Evolutionary conservation across 2,329 filamentous ascomycete genomes (phyloP).

Genomic region (Ceratocystis variospora): DNA sequence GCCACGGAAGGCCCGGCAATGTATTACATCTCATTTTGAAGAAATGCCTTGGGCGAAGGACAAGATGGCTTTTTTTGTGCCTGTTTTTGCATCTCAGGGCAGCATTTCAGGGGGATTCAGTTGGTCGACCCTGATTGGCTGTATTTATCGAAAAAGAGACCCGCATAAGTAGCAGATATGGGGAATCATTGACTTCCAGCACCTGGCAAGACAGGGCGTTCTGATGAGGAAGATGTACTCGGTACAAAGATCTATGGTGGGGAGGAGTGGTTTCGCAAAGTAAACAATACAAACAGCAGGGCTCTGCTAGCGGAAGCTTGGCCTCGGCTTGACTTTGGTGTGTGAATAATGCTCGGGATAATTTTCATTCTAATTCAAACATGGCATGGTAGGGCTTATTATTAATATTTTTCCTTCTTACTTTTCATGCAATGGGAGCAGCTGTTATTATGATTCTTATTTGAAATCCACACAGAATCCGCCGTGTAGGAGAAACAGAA

Average conservation of each 20-base stretch:
- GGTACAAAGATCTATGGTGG: too few relatives aligned
- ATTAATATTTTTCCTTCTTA: not conserved
- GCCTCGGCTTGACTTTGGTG: not conserved
- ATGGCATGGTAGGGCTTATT: too few relatives aligned
- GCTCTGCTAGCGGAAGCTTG: not conserved
- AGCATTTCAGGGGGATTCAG: constrained; percentile 4
- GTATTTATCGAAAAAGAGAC: not conserved
- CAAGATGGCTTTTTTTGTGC: not conserved
- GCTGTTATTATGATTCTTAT: not conserved
- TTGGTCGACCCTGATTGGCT: not conserved
- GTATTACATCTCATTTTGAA: not conserved
- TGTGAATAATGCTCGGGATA: not conserved
- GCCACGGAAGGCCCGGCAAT: constrained; percentile 1
- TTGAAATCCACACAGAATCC: not conserved
- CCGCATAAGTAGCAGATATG: not conserved
- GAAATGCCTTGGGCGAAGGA: not conserved
- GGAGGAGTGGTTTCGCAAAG: not conserved
- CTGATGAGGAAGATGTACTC: not conserved
- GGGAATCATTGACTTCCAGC: not conserved
- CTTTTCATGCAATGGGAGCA: not conserved
- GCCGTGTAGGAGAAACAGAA: too few relatives aligned
- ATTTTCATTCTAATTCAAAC: not conserved
- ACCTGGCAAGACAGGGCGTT: not conserved
- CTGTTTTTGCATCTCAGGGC: not conserved
- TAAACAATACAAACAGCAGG: not conserved